These are phyloP conservation scores for Sporothrix pseudoabietina DNA, from an alignment of 2,329 filamentous ascomycete species.

Conservation along the genomic window DNA sequence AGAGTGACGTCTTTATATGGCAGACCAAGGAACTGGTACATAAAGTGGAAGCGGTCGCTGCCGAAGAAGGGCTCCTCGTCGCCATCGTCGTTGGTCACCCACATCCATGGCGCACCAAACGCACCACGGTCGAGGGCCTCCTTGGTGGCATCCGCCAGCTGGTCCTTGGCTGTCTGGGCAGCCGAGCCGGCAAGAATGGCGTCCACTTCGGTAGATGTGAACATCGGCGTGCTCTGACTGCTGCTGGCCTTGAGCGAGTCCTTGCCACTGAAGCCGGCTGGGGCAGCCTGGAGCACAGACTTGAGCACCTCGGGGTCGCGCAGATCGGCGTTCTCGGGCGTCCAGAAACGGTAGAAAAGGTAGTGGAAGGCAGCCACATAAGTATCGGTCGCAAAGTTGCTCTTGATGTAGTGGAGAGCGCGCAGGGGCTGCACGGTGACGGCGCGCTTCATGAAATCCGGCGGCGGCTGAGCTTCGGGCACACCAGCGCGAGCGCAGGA, in stretches of 20 bases:
- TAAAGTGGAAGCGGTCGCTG: slow-evolving; percentile 70
- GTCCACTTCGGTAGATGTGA: slow-evolving; percentile 55
- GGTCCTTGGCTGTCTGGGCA: slow-evolving; percentile 48
- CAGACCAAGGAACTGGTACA: slow-evolving; percentile 67
- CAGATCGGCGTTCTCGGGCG: slow-evolving; percentile 59
- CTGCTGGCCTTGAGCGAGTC: neutral
- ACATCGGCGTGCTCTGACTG: slow-evolving; percentile 41
- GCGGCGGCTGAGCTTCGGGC: slow-evolving; percentile 44
- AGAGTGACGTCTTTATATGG: slow-evolving; percentile 56
- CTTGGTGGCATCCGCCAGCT: slow-evolving; percentile 59
- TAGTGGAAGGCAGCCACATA: slow-evolving; percentile 58
- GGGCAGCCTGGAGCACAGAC: slow-evolving; percentile 42
- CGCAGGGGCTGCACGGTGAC: slow-evolving; percentile 61
- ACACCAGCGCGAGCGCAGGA: slow-evolving; percentile 46
- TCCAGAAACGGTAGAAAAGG: slow-evolving; percentile 65
- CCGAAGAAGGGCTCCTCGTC: slow-evolving; percentile 72
- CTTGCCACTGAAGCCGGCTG: slow-evolving; percentile 33
- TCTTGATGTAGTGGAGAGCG: slow-evolving; percentile 67
- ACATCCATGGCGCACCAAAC: slow-evolving; percentile 77
- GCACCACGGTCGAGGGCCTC: slow-evolving; percentile 66
- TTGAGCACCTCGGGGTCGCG: slow-evolving; percentile 58
- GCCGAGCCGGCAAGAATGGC: slow-evolving; percentile 57
- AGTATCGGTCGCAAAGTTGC: slow-evolving; percentile 50
- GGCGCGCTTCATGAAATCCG: slow-evolving; percentile 48
- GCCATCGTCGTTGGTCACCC: slow-evolving; percentile 62